Evolutionary conservation across 192 early-diverging fungal species (phyloP).

Genomic region (Podochytrium sp.): DNA sequence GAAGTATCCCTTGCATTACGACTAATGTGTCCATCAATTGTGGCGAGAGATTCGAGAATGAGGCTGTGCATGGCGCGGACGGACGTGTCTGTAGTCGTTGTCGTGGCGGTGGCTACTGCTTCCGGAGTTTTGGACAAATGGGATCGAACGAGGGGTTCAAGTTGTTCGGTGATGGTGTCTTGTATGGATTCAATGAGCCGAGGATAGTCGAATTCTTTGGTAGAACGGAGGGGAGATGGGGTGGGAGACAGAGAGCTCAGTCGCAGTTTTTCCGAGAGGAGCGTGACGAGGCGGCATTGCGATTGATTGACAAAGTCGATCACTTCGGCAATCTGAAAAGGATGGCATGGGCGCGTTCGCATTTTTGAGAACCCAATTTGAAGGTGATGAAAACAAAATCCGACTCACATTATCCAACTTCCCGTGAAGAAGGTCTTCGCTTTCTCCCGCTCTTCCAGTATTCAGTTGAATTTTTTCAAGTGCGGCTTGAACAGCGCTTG

Average conservation of each 20-base stretch:
- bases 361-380: neutral
- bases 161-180: neutral
- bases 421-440: slow-evolving; percentile 16
- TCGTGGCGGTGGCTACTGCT: neutral
- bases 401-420: slow-evolving; percentile 31
- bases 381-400: neutral
- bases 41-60: slow-evolving; percentile 24
- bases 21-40: neutral
- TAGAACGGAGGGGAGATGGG: neutral
- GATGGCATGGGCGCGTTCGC: neutral
- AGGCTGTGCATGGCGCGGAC: neutral
- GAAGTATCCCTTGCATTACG: neutral
- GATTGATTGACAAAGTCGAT: slow-evolving; percentile 35
- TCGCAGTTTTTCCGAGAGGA: slow-evolving; percentile 18
- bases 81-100: neutral
- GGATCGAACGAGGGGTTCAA: neutral
- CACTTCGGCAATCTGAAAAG: slow-evolving; percentile 22
- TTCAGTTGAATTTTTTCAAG: too few species aligned
- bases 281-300: slow-evolving; percentile 29
- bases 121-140: neutral
- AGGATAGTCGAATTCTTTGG: neutral
- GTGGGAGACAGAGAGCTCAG: neutral
- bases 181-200: neutral
- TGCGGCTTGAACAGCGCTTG: neutral
- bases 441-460: too few species aligned